A percentile compares a stretch with the other conserved stretches of the same genome.
These are phyloP conservation scores for Phtheirospermum japonicum DNA, from an alignment of 257 asterid genomes.

Conservation along the genomic window DNA sequence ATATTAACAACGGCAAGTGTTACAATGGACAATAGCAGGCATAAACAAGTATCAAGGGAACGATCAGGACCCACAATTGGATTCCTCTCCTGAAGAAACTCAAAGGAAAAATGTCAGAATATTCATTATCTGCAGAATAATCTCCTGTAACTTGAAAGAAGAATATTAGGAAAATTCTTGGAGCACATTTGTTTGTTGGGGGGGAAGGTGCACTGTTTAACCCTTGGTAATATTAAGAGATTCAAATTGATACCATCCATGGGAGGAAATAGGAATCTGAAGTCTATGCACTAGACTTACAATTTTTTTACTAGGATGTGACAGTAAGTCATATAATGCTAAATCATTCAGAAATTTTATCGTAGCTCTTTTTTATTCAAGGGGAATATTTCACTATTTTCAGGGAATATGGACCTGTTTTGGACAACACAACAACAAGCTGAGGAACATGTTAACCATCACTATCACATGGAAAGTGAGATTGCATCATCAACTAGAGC, in stretches of 20 bases:
- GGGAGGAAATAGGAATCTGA: slow-evolving; percentile 17
- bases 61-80: not conserved
- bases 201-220: no score
- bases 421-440: slow-evolving; percentile 26
- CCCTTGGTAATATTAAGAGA: not conserved
- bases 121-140: not conserved
- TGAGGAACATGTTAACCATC: slow-evolving; percentile 14
- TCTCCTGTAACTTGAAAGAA: no score
- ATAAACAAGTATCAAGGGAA: slow-evolving; percentile 82
- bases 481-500: slow-evolving; percentile 9
- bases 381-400: slow-evolving; percentile 5
- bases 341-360: not conserved
- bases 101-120: not conserved
- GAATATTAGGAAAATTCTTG: no score
- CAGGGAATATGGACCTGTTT: slow-evolving; percentile 19
- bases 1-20: slow-evolving; percentile 77
- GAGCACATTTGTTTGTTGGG: no score
- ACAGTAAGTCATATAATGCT: slow-evolving; percentile 22
- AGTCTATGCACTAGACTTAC: not conserved
- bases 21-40: slow-evolving; percentile 76
- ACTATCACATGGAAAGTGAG: slow-evolving; percentile 23
- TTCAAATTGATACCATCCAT: not conserved
- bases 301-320: slow-evolving; percentile 17
- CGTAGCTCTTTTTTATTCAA: slow-evolving; percentile 18
- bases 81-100: not conserved